These are phyloP conservation scores for Coffea humblotiana DNA, from an alignment of 305 asterid species.

Conservation along the genomic window DNA sequence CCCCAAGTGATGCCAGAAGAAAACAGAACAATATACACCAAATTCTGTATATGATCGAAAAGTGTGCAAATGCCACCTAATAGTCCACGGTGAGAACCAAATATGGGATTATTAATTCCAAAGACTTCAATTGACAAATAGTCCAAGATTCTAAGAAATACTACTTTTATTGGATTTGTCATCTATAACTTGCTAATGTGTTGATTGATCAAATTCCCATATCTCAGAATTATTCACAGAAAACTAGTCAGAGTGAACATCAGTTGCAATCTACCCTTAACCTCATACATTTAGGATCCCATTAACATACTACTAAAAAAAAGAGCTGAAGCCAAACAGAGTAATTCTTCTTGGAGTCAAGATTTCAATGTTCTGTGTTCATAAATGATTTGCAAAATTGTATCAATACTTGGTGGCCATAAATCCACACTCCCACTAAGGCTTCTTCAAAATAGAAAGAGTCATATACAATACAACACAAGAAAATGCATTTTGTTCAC, in stretches of 20 bases:
- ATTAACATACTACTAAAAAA: background rate
- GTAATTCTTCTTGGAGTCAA: background rate
- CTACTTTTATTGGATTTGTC: background rate
- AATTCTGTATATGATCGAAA: background rate
- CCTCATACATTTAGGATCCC: background rate
- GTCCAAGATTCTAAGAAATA: background rate
- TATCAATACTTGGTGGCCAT: background rate
- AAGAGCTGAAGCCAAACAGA: background rate
- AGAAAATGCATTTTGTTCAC: background rate
- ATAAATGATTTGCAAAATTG: background rate
- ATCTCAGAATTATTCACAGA: background rate
- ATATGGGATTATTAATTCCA: background rate
- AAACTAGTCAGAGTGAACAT: background rate
- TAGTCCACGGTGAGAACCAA: background rate
- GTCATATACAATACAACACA: background rate
- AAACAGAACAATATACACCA: background rate
- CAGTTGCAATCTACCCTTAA: background rate
- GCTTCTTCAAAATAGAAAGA: background rate
- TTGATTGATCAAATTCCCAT: background rate
- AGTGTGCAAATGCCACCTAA: background rate
- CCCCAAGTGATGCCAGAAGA: background rate
- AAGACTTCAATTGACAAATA: background rate
- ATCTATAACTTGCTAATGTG: background rate
- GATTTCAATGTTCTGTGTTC: background rate
- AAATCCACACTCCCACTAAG: background rate